A percentile compares a stretch with the other conserved stretches of the same genome.
phyloP scores from a whole-genome alignment of 176 grass and related monocot genomes.

The Paspalum notatum region DNA sequence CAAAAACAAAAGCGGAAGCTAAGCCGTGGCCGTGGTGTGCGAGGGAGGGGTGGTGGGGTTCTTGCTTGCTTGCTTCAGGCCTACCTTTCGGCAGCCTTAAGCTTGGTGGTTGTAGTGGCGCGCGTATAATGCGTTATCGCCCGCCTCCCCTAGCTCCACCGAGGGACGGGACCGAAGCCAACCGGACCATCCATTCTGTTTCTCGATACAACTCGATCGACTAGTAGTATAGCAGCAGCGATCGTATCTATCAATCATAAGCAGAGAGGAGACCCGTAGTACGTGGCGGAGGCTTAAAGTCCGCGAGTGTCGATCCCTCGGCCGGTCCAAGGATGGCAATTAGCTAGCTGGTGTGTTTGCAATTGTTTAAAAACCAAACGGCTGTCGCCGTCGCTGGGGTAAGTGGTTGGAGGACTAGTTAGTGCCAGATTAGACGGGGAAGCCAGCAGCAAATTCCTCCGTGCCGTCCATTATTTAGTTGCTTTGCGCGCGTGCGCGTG shows the following conservation, averaged over 20 bases:
- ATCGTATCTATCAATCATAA: no score
- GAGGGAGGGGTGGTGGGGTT: slow-evolving; percentile 31
- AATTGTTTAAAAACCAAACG: slow-evolving; percentile 12
- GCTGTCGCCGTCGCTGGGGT: slow-evolving; percentile 34
- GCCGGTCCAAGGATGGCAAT: slow-evolving; percentile 28
- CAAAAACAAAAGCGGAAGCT: slow-evolving; percentile 45
- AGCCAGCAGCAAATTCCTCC: slow-evolving; percentile 36
- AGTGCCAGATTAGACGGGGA: slow-evolving; percentile 55
- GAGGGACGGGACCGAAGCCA: slow-evolving; percentile 44
- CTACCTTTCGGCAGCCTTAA: slow-evolving; percentile 86
- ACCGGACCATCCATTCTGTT: slow-evolving; percentile 1
- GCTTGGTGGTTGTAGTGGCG: slow-evolving; percentile 92
- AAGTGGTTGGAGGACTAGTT: slow-evolving; percentile 52
- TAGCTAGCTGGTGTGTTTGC: background rate
- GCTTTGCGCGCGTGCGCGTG: slow-evolving; percentile 45
- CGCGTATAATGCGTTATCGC: slow-evolving; percentile 56
- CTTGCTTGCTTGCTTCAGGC: slow-evolving; percentile 80
- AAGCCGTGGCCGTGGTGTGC: slow-evolving; percentile 8
- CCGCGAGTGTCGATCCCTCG: slow-evolving; percentile 34
- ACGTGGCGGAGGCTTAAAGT: slow-evolving; percentile 58
- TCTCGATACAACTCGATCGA: background rate
- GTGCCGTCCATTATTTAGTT: slow-evolving; percentile 53
- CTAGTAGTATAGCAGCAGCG: slow-evolving; percentile 11
- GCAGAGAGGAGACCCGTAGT: slow-evolving; percentile 16
- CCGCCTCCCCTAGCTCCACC: slow-evolving; percentile 14